phyloP scores from a whole-genome alignment of 106 monocot genomes.

The Apostasia ramifera region DNA sequence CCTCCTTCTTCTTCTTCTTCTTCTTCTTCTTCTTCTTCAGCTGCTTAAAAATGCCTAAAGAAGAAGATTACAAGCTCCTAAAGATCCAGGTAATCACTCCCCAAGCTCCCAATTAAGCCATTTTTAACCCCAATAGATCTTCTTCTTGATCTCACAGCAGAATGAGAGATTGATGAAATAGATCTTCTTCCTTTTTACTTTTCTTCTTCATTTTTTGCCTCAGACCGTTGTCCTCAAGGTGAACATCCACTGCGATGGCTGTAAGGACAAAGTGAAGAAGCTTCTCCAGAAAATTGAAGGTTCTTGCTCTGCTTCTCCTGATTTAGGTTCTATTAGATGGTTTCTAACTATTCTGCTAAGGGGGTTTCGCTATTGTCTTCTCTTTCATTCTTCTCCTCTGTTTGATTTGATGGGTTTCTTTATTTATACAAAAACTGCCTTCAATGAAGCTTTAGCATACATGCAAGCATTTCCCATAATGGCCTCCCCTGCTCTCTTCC shows the following conservation, averaged over 20 bases:
- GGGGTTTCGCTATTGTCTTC: neutral
- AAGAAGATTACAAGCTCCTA: conserved; percentile 60
- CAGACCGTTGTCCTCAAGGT: conserved; percentile 49
- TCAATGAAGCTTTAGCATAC: no score
- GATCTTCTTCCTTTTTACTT: neutral
- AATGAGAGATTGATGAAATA: neutral
- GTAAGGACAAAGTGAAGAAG: conserved; percentile 48
- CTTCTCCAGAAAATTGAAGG: conserved; percentile 55
- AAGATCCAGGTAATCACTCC: conserved; percentile 51
- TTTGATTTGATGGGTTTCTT: no score
- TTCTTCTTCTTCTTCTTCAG: neutral
- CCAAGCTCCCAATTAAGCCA: neutral
- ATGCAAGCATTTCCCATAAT: no score
- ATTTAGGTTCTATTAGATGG: neutral
- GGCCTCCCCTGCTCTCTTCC: no score
- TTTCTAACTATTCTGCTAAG: neutral
- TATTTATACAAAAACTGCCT: no score
- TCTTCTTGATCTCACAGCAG: neutral
- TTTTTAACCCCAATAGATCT: no score
- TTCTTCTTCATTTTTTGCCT: conserved; percentile 8
- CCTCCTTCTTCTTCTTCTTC: conserved; percentile 1
- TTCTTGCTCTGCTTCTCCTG: neutral
- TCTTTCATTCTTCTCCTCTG: neutral
- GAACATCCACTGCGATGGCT: conserved; percentile 62
- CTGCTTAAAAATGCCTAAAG: conserved; percentile 32